Evolutionary conservation across 208 protist species (phyloP).

Genomic region (Trypanosoma cruzi): DNA sequence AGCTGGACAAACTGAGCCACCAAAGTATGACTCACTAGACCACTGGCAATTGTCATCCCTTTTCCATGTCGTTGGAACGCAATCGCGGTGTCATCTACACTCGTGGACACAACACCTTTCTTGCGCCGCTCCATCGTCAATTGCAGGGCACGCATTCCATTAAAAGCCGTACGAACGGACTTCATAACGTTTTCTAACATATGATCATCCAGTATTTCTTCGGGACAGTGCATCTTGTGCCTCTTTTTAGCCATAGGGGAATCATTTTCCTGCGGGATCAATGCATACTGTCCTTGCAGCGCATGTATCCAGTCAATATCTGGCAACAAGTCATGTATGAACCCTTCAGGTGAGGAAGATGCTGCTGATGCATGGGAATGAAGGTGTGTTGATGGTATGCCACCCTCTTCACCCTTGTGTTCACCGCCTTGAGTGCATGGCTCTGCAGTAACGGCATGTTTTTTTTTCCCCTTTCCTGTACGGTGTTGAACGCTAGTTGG

Average conservation of each 20-base stretch:
- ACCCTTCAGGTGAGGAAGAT: too few species aligned
- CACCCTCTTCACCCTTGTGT: too few species aligned
- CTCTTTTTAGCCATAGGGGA: background rate
- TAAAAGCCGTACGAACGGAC: slow-evolving; percentile 4
- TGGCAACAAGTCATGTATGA: background rate
- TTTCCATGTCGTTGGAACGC: too few species aligned
- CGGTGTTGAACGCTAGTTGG: too few species aligned
- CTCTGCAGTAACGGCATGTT: background rate
- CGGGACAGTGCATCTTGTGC: background rate
- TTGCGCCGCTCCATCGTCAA: background rate
- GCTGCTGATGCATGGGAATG: too few species aligned
- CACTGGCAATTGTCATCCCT: too few species aligned
- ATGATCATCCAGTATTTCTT: background rate
- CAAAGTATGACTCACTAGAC: background rate
- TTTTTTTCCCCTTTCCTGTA: background rate
- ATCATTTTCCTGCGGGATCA: background rate
- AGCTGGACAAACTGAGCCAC: background rate
- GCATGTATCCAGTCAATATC: slow-evolving; percentile 11
- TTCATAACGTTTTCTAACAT: background rate
- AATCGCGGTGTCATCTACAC: background rate
- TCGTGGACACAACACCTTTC: background rate
- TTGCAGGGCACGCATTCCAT: slow-evolving; percentile 12
- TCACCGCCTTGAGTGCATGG: background rate
- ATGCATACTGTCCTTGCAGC: background rate
- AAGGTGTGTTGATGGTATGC: too few species aligned